These are phyloP conservation scores for Malassezia cuniculi DNA, from an alignment of 1,284 basidiomycete genomes.

Conservation along the genomic window DNA sequence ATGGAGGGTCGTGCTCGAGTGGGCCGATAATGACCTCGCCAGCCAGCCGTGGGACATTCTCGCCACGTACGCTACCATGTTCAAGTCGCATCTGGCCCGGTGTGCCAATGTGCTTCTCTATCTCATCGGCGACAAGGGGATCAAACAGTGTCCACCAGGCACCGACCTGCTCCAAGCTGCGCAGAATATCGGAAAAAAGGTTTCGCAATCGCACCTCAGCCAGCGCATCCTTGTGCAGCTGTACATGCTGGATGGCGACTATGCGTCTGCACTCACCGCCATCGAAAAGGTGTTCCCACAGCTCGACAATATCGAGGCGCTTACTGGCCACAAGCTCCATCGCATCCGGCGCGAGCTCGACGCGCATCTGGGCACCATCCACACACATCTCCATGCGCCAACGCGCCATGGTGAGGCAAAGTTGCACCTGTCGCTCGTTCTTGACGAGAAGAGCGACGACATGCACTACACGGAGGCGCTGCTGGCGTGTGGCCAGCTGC, in stretches of 20 bases:
- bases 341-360: conserved; percentile 61
- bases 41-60: conserved; percentile 57
- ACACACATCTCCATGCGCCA: conserved; percentile 75
- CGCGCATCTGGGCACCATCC: conserved; percentile 56
- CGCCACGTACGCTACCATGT: conserved; percentile 57
- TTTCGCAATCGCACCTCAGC: conserved; percentile 58
- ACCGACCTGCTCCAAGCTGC: conserved; percentile 30
- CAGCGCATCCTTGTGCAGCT: conserved; percentile 60
- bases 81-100: conserved; percentile 46
- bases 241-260: conserved; percentile 65
- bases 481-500: conserved; percentile 41
- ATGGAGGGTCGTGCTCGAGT: conserved; percentile 68
- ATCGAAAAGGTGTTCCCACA: conserved; percentile 17
- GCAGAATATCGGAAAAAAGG: conserved; percentile 51
- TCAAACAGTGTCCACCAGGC: conserved; percentile 6
- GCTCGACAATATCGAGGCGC: conserved; percentile 11
- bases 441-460: conserved; percentile 43
- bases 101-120: conserved; percentile 25
- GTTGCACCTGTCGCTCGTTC: conserved; percentile 59
- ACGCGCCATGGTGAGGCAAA: conserved; percentile 73
- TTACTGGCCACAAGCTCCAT: conserved; percentile 59
- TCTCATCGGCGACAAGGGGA: conserved; percentile 25
- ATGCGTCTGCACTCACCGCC: conserved; percentile 45
- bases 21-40: conserved; percentile 59
- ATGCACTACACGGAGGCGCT: too few relatives aligned